phyloP scores from a whole-genome alignment of 2,329 filamentous ascomycete genomes.

The Fusarium hainanense region DNA sequence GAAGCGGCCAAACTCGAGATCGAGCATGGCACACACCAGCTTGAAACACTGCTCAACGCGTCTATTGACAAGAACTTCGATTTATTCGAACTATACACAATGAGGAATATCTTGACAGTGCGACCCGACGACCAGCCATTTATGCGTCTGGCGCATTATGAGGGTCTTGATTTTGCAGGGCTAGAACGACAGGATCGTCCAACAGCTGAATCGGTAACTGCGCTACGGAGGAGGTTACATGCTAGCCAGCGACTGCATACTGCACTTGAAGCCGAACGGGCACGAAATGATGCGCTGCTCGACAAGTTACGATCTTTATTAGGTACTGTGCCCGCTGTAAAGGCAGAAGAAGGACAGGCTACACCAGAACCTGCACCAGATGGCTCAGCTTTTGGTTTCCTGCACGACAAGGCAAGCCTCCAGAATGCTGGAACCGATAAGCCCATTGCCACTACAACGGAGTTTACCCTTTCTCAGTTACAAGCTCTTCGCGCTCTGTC shows the following conservation, averaged over 20 bases:
- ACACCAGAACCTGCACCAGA: constrained; percentile 7
- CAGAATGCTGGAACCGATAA: constrained; percentile 61
- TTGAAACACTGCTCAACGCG: constrained; percentile 83
- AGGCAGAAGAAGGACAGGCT: constrained; percentile 39
- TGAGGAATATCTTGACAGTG: constrained; percentile 85
- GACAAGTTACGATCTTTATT: constrained; percentile 65
- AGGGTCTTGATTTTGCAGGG: constrained; percentile 66
- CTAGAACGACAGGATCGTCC: constrained; percentile 51
- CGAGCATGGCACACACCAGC: constrained; percentile 85
- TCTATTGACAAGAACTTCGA: constrained; percentile 88
- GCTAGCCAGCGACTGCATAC: constrained; percentile 82
- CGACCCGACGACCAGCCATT: constrained; percentile 76
- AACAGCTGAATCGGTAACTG: constrained; percentile 74
- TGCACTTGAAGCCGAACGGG: constrained; percentile 75
- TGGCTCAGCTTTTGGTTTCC: constrained; percentile 63
- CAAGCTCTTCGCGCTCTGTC: constrained; percentile 79
- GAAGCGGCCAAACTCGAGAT: constrained; percentile 72
- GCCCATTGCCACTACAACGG: constrained; percentile 75
- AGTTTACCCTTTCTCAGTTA: constrained; percentile 85
- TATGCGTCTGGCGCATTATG: constrained; percentile 87
- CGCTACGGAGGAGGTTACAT: constrained; percentile 78
- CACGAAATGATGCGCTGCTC: constrained; percentile 78
- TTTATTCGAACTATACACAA: constrained; percentile 87
- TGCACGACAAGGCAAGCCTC: constrained; percentile 65
- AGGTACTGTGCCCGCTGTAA: constrained; percentile 48